A percentile compares a stretch with the other conserved stretches of the same genome.
Evolutionary conservation across 306 rosid genomes (phyloP).

Genomic region (Vigna unguiculata): DNA sequence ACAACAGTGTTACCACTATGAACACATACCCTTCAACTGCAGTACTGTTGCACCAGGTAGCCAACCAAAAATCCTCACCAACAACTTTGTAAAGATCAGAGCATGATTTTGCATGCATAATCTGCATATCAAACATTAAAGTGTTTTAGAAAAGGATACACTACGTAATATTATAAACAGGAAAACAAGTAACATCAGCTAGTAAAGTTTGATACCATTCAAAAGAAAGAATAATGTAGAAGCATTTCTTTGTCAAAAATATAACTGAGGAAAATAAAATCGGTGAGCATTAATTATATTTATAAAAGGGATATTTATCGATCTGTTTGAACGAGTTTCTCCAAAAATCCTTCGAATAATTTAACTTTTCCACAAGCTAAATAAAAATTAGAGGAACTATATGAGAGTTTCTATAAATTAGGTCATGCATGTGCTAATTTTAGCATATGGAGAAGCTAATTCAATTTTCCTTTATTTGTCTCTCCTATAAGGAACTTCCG

Average conservation of each 20-base stretch:
- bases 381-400: too few species aligned
- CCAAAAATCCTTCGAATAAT: too few species aligned
- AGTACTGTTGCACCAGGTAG: constrained; percentile 94
- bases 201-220: constrained; percentile 17
- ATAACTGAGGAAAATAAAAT: neutral
- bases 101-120: constrained; percentile 83
- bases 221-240: constrained; percentile 3
- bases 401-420: too few species aligned
- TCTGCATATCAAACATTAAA: constrained; percentile 58
- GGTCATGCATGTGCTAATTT: too few species aligned
- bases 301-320: constrained; percentile 5
- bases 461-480: too few species aligned
- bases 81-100: constrained; percentile 78
- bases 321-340: too few species aligned
- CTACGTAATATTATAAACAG: neutral
- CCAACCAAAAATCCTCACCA: constrained; percentile 95
- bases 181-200: constrained; percentile 14
- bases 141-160: neutral
- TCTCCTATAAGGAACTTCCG: too few species aligned
- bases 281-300: constrained; percentile 27
- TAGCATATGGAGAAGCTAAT: too few species aligned
- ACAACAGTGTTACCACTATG: constrained; percentile 26
- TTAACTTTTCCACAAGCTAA: too few species aligned
- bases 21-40: constrained; percentile 81
- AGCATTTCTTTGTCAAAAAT: constrained; percentile 5